These are phyloP conservation scores for Arthroderma uncinatum DNA, from an alignment of 2,329 filamentous ascomycete genomes.

Conservation along the genomic window DNA sequence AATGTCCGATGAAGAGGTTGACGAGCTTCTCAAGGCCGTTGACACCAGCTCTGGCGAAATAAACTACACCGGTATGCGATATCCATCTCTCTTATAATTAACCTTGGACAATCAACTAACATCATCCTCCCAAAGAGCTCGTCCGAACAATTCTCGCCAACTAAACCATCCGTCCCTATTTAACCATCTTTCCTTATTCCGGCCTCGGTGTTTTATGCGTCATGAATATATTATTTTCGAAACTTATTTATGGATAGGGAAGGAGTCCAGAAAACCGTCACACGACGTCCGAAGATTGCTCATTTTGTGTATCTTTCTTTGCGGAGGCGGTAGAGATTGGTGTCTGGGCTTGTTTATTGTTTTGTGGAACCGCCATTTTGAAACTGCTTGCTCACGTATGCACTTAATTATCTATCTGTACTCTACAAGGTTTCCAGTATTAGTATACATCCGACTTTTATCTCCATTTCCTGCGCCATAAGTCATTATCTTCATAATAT, in stretches of 20 bases:
- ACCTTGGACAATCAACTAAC: constrained; percentile 11
- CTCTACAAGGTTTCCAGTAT: background rate
- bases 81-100: background rate
- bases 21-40: constrained; percentile 95
- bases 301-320: background rate
- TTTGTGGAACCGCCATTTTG: background rate
- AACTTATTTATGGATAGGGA: constrained; percentile 2
- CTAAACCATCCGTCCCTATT: constrained; percentile 35
- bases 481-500: background rate
- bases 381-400: background rate
- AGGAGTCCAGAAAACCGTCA: constrained; percentile 3
- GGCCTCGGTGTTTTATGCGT: constrained; percentile 3
- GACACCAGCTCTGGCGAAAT: constrained; percentile 94
- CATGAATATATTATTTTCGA: constrained; percentile 4
- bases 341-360: background rate
- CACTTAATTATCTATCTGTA: background rate
- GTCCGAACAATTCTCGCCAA: constrained; percentile 80
- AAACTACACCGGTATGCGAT: constrained; percentile 75
- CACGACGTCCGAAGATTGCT: constrained; percentile 1
- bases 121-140: constrained; percentile 47
- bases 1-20: constrained; percentile 97
- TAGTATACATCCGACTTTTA: background rate
- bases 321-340: background rate
- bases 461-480: background rate
- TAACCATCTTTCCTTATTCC: background rate